Percentiles rank a stretch among this genome's conserved stretches.
Evolutionary conservation across 2,329 filamentous ascomycete genomes (phyloP).

Genomic region (Colletotrichum caudatum): DNA sequence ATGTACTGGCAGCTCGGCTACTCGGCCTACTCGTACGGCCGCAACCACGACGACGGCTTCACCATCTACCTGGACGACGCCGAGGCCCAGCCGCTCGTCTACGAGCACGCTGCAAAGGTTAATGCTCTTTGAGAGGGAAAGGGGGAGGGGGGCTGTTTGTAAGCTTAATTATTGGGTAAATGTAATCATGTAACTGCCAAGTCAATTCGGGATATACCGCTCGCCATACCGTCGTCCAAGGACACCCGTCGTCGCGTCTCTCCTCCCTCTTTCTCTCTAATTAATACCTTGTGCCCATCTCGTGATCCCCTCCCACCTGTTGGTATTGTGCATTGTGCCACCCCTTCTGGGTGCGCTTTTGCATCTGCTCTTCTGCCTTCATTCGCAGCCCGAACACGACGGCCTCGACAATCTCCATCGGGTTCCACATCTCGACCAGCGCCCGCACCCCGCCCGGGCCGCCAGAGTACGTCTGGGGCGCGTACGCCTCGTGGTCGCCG

Average conservation of each 20-base stretch:
- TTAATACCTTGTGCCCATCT: background rate
- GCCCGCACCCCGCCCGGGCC: slow-evolving; percentile 43
- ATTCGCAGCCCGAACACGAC: slow-evolving; percentile 29
- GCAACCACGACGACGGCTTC: slow-evolving; percentile 68
- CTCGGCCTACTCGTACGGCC: slow-evolving; percentile 63
- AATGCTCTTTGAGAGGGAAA: slow-evolving; percentile 44
- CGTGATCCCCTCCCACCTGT: background rate
- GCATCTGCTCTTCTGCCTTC: slow-evolving; percentile 33
- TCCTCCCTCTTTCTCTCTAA: background rate
- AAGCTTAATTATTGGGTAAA: background rate
- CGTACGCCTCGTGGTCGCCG: slow-evolving; percentile 29
- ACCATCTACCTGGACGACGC: slow-evolving; percentile 66
- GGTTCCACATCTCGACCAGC: slow-evolving; percentile 32
- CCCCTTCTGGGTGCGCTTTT: slow-evolving; percentile 3
- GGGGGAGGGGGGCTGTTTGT: too few species aligned
- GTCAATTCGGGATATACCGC: background rate
- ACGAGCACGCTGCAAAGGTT: slow-evolving; percentile 58
- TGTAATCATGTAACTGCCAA: too few species aligned
- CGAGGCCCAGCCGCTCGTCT: slow-evolving; percentile 58
- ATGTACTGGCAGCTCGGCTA: slow-evolving; percentile 70
- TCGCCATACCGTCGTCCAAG: background rate
- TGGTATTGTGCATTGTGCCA: background rate
- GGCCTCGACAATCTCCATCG: slow-evolving; percentile 31
- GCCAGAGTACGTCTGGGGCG: slow-evolving; percentile 44
- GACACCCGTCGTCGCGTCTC: background rate